Percentiles rank a stretch among this genome's conserved stretches.
phyloP scores from a whole-genome alignment of 148 eudicot genomes.

The Silene uniflora region DNA sequence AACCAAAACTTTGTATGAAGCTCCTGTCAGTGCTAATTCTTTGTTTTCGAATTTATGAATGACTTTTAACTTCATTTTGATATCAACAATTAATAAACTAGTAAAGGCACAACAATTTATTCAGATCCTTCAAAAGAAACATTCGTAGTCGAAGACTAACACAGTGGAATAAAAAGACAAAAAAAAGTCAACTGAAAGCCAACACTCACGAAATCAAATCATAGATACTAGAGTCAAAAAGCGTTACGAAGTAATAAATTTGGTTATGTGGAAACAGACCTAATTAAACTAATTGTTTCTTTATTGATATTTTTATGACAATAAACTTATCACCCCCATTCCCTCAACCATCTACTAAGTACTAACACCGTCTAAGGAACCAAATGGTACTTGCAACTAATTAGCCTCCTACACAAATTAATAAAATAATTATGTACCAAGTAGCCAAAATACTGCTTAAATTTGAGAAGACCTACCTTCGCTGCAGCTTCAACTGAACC shows the following conservation, averaged over 20 bases:
- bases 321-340: neutral
- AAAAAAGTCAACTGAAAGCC: neutral
- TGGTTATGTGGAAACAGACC: neutral
- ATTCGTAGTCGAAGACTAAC: neutral
- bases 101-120: neutral
- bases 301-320: neutral
- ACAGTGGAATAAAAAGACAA: neutral
- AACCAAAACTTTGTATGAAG: neutral
- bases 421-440: neutral
- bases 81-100: neutral
- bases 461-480: constrained; percentile 44
- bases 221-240: neutral
- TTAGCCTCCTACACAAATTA: too few relatives aligned
- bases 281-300: neutral
- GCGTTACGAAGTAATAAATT: neutral
- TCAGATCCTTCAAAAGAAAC: neutral
- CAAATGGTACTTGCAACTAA: neutral
- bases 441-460: neutral
- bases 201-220: neutral
- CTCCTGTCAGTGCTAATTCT: neutral
- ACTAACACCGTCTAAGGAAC: neutral
- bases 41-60: neutral
- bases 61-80: neutral
- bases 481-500: constrained; percentile 76
- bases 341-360: neutral